These are phyloP conservation scores for Xylariaceae sp. DNA, from an alignment of 2,329 filamentous ascomycete genomes.

Conservation along the genomic window DNA sequence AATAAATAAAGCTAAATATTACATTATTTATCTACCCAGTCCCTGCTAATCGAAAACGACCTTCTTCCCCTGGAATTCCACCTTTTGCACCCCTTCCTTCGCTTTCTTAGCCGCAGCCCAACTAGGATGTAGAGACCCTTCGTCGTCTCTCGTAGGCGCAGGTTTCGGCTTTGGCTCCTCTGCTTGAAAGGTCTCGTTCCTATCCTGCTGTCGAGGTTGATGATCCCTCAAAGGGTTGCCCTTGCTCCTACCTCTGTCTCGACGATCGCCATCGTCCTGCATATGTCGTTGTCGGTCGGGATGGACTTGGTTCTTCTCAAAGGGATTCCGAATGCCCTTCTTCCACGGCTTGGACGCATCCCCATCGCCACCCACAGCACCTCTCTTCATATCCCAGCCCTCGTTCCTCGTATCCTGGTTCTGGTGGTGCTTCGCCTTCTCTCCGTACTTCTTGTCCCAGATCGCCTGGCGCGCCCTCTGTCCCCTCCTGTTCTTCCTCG, in stretches of 20 bases:
- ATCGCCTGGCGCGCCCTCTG: conserved; percentile 81
- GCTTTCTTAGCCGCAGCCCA: conserved; percentile 70
- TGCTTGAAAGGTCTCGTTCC: conserved; percentile 9
- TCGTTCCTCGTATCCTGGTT: conserved; percentile 52
- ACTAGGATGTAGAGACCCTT: conserved; percentile 65
- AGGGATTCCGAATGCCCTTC: conserved; percentile 50
- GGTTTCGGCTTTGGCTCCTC: conserved; percentile 41
- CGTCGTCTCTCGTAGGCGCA: conserved; percentile 54
- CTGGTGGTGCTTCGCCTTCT: conserved; percentile 68
- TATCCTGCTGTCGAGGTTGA: conserved; percentile 15
- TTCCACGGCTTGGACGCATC: conserved; percentile 55
- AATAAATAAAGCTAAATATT: not conserved
- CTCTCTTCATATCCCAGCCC: conserved; percentile 65
- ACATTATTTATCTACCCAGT: not conserved
- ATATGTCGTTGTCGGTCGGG: conserved; percentile 42
- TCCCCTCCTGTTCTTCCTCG: conserved; percentile 76
- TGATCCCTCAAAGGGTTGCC: conserved; percentile 15
- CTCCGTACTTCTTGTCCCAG: conserved; percentile 81
- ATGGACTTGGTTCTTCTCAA: conserved; percentile 42
- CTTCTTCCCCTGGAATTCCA: conserved; percentile 63
- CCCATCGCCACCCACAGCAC: conserved; percentile 54
- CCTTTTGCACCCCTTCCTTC: conserved; percentile 61
- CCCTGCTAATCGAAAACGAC: conserved; percentile 60
- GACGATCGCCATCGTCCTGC: conserved; percentile 34
- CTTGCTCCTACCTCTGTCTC: conserved; percentile 1